Percentiles rank a stretch among this genome's conserved stretches.
Evolutionary conservation across 2,329 filamentous ascomycete species (phyloP).

Genomic region (Ploettnerulaceae sp.): DNA sequence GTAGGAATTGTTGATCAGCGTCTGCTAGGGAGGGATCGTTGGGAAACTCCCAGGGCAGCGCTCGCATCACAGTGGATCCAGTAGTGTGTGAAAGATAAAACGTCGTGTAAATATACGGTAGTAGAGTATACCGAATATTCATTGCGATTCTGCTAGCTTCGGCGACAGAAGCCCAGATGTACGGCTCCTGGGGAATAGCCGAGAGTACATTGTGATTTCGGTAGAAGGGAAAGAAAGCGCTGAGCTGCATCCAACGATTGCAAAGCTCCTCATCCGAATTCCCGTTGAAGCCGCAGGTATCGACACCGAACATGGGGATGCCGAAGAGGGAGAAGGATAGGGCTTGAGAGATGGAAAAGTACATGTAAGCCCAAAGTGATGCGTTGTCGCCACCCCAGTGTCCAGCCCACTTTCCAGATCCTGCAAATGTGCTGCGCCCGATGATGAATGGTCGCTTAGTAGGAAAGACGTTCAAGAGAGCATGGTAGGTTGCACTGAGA

Average conservation of each 20-base stretch:
- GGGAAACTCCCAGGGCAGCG: slow-evolving; percentile 70
- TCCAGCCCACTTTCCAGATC: slow-evolving; percentile 68
- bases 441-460: slow-evolving; percentile 78
- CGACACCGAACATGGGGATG: slow-evolving; percentile 71
- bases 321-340: slow-evolving; percentile 70
- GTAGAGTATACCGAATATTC: slow-evolving; percentile 62
- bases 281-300: slow-evolving; percentile 65
- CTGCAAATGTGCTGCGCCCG: slow-evolving; percentile 74
- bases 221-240: slow-evolving; percentile 74
- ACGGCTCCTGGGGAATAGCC: slow-evolving; percentile 64
- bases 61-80: slow-evolving; percentile 67
- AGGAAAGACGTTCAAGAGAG: slow-evolving; percentile 37
- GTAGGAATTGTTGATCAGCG: slow-evolving; percentile 68
- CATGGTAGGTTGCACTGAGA: slow-evolving; percentile 65
- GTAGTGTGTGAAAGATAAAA: slow-evolving; percentile 61
- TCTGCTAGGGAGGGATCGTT: slow-evolving; percentile 61
- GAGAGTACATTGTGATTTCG: slow-evolving; percentile 67
- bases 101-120: slow-evolving; percentile 74
- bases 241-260: slow-evolving; percentile 68
- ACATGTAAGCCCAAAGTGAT: slow-evolving; percentile 68
- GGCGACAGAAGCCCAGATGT: slow-evolving; percentile 61
- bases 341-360: slow-evolving; percentile 71
- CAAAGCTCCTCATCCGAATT: slow-evolving; percentile 67
- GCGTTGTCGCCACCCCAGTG: slow-evolving; percentile 80
- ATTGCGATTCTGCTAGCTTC: slow-evolving; percentile 63